Conservation (phyloP, 176 grass and related monocot genomes). For the Calamus simplicifolius region DNA sequence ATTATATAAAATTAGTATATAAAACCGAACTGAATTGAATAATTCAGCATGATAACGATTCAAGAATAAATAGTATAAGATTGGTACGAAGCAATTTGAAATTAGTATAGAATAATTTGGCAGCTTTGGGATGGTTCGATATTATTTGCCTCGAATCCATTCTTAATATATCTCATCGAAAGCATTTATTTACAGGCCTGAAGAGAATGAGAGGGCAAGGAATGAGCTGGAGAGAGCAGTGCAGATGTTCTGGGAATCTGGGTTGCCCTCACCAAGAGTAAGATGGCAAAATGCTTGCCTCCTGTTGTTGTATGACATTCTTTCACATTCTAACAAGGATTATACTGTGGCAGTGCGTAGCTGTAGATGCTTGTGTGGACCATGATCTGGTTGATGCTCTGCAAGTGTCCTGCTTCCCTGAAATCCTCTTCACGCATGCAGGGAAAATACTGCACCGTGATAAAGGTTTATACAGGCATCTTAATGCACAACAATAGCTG, state of each 20-base stretch:
- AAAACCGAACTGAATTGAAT: too few relatives aligned
- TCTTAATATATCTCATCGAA: too few relatives aligned
- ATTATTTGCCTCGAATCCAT: too few relatives aligned
- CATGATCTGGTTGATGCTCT: slow-evolving; percentile 50
- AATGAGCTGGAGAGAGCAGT: slow-evolving; percentile 69
- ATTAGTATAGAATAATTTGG: too few relatives aligned
- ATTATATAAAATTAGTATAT: too few relatives aligned
- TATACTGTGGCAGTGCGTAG: slow-evolving; percentile 54
- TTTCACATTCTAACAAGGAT: not conserved
- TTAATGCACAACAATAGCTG: too few relatives aligned
- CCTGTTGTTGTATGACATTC: too few relatives aligned
- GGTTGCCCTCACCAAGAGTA: slow-evolving; percentile 84
- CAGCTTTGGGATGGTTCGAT: too few relatives aligned
- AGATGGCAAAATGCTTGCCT: not conserved
- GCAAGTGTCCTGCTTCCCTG: slow-evolving; percentile 67
- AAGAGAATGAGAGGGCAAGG: slow-evolving; percentile 70
- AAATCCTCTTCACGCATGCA: slow-evolving; percentile 84
- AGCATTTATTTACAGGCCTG: slow-evolving; percentile 25
- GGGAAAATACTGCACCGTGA: slow-evolving; percentile 87
- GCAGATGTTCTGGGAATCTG: slow-evolving; percentile 69
- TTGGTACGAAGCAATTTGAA: too few relatives aligned
- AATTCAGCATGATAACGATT: too few relatives aligned
- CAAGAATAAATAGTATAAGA: too few relatives aligned
- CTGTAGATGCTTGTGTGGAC: slow-evolving; percentile 64
- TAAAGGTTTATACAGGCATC: slow-evolving; percentile 37